phyloP scores from a whole-genome alignment of 1,284 basidiomycete genomes.

The Malassezia furfur region DNA sequence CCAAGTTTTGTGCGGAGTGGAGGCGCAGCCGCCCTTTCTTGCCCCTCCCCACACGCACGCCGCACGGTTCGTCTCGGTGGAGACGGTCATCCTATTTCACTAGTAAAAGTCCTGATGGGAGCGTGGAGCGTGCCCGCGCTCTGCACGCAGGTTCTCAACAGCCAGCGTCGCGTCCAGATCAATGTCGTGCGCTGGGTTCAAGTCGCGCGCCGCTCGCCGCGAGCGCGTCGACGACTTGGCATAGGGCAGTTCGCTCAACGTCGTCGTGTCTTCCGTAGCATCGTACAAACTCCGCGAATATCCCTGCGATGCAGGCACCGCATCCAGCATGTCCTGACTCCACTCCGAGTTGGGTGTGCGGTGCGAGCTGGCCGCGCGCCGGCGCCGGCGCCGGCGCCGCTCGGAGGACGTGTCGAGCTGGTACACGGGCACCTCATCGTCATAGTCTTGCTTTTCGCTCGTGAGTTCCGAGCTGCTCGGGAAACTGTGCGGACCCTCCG shows the following conservation, averaged over 20 bases:
- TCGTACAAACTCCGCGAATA: background rate
- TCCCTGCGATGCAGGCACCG: background rate
- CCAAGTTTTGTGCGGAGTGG: background rate
- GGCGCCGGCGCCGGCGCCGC: background rate
- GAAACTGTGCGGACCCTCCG: background rate
- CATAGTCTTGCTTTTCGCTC: background rate
- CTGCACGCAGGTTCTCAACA: background rate
- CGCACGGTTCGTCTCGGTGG: too few relatives aligned
- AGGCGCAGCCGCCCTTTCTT: too few relatives aligned
- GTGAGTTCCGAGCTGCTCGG: background rate
- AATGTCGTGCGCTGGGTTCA: background rate
- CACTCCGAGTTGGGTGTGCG: background rate
- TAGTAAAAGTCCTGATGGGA: background rate
- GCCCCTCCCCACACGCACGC: too few relatives aligned
- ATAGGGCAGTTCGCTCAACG: background rate
- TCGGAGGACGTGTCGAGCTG: background rate
- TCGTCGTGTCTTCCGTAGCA: background rate
- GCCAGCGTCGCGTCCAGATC: background rate
- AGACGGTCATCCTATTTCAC: too few relatives aligned
- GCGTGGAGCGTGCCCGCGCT: background rate
- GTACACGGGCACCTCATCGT: background rate
- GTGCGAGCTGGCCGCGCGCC: too few relatives aligned
- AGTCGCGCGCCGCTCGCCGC: background rate
- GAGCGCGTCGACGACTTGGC: background rate
- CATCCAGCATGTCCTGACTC: background rate